Conservation (phyloP, 2,329 filamentous ascomycete genomes). For the Elsinoe australis region DNA sequence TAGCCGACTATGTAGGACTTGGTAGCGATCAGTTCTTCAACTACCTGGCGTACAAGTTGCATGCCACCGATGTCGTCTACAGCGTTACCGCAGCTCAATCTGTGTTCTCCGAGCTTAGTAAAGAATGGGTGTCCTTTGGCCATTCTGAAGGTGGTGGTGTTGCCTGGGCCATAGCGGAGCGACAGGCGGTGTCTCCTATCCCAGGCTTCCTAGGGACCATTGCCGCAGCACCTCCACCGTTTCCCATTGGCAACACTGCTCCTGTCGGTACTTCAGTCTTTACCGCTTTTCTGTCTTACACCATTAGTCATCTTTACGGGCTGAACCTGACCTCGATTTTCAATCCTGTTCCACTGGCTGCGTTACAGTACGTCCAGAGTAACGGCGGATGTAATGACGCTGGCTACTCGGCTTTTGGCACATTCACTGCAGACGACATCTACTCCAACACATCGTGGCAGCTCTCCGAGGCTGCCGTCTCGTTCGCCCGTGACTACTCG, state of each 20-base stretch:
- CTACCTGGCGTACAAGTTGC: slow-evolving; percentile 33
- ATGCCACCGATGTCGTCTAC: slow-evolving; percentile 40
- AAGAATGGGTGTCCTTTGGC: slow-evolving; percentile 39
- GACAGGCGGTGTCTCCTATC: slow-evolving; percentile 27
- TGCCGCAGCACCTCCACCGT: slow-evolving; percentile 23
- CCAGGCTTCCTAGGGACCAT: slow-evolving; percentile 35
- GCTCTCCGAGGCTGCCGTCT: slow-evolving; percentile 19
- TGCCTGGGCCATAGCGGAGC: slow-evolving; percentile 36
- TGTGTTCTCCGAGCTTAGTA: slow-evolving; percentile 35
- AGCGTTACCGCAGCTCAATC: slow-evolving; percentile 36
- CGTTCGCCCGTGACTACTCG: too few species aligned
- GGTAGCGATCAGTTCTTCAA: slow-evolving; percentile 26
- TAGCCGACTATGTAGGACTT: slow-evolving; percentile 24
- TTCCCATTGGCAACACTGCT: slow-evolving; percentile 26
- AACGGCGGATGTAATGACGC: too few species aligned
- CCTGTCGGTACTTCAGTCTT: slow-evolving; percentile 21
- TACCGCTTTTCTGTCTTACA: too few species aligned
- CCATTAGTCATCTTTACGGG: too few species aligned
- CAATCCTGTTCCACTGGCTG: too few species aligned
- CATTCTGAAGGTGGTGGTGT: slow-evolving; percentile 42
- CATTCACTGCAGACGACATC: too few species aligned
- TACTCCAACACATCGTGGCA: slow-evolving; percentile 19
- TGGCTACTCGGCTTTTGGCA: too few species aligned
- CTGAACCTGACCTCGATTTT: too few species aligned
- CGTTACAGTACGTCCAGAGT: too few species aligned